Evolutionary conservation across 305 asterid species (phyloP).

Genomic region (Solanum hybrid): DNA sequence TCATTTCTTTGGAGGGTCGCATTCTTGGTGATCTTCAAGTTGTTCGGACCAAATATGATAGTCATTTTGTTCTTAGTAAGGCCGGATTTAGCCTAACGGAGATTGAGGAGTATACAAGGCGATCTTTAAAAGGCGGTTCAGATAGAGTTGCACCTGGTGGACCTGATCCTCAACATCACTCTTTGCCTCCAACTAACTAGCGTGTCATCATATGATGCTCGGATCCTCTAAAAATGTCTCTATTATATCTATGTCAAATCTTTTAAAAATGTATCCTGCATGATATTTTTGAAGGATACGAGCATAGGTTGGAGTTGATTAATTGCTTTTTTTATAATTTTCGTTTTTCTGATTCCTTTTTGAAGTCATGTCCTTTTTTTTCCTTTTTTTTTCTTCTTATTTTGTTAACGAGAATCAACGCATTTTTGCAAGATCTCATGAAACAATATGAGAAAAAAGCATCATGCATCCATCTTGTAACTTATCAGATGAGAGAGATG

Average conservation of each 20-base stretch:
- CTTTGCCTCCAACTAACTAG: background rate
- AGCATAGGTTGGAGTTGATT: background rate
- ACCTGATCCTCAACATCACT: conserved; percentile 45
- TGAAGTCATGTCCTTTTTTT: background rate
- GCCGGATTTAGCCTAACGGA: conserved; percentile 13
- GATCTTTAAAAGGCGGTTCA: conserved; percentile 14
- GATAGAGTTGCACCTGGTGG: conserved; percentile 41
- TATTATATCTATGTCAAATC: background rate
- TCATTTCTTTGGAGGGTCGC: background rate
- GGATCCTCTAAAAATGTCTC: background rate
- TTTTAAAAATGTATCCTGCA: background rate
- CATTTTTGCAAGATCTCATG: background rate
- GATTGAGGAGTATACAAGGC: conserved; percentile 12
- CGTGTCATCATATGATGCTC: background rate
- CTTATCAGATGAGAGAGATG: background rate
- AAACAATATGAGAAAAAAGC: background rate
- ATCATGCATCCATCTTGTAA: background rate
- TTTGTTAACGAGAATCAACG: background rate
- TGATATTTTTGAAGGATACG: background rate
- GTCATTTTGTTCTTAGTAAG: conserved; percentile 9
- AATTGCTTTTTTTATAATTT: background rate
- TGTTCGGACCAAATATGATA: background rate
- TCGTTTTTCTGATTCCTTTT: background rate
- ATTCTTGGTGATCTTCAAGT: background rate
- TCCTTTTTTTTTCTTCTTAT: background rate